Percentiles rank a stretch among this genome's conserved stretches.
phyloP scores from a whole-genome alignment of 192 early-diverging fungal species.

The Coemansia sp. region DNA sequence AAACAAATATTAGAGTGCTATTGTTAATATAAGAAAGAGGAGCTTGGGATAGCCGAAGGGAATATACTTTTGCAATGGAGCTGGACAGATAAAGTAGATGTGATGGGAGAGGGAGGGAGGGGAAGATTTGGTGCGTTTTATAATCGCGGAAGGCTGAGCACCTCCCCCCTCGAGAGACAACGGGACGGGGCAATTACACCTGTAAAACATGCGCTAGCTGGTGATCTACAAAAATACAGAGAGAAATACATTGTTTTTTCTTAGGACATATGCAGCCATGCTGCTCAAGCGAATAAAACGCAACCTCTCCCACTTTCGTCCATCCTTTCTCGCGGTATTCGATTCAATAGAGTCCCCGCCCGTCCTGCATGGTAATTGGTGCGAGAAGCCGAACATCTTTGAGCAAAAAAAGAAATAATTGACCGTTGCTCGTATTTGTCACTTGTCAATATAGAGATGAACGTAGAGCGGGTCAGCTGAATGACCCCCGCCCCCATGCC shows the following conservation, averaged over 20 bases:
- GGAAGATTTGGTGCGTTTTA: neutral
- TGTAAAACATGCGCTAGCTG: too few relatives aligned
- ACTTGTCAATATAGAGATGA: slow-evolving; percentile 3
- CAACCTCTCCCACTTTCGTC: neutral
- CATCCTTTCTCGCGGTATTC: neutral
- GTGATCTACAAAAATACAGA: too few relatives aligned
- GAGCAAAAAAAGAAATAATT: neutral
- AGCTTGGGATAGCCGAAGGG: too few relatives aligned
- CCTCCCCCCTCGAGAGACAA: neutral
- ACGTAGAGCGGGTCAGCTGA: neutral
- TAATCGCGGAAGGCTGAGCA: neutral
- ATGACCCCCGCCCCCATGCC: neutral
- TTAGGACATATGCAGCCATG: neutral
- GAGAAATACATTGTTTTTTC: neutral
- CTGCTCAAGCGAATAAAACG: neutral
- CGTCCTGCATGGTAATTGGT: slow-evolving; percentile 1
- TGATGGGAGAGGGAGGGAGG: too few relatives aligned
- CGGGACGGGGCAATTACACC: neutral
- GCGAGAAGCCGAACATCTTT: neutral
- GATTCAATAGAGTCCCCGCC: neutral
- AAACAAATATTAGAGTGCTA: neutral
- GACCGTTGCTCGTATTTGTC: neutral
- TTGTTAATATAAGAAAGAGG: too few relatives aligned
- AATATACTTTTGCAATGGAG: too few relatives aligned
- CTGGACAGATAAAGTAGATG: too few relatives aligned